Base-by-base conservation (phyloP, 331 rosid genomes). In the Malus hybrid region DNA sequence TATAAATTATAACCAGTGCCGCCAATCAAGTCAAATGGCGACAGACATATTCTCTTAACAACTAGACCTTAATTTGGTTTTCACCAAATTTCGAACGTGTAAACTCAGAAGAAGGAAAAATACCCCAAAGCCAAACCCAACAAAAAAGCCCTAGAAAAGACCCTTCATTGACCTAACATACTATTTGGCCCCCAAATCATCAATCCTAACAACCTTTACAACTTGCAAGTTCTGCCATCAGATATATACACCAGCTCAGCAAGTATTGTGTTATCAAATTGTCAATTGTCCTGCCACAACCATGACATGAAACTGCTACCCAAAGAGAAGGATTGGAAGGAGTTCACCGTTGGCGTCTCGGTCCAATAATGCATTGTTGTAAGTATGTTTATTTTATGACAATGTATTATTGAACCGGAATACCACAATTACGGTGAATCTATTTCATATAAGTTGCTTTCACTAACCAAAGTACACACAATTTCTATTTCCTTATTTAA, bases 331-430 rank as follows among this genome's bases (percentile, higher is more conserved):
- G 20, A 15, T 16, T 16, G 57, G 20, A 16, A 52, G 1, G 20
- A 2, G 20, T 52, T 52, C 9, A 18, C 9, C 0, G 0, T 2
- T 7, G 4, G 1, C 10, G 3, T 52, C 18, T 52, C 0, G 0
- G 4, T 1, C 10, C 9, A 52, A 52, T 52, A 2, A 52, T 16
- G 0, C 20, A 2, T 16, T 52, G 9, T 16, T 1, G 18, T 52
- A 16, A 15, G 10, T 16, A 52, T 15, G 0, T 52, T 52, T 52
- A 15, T 15, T 3, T 52, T 16, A 52, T 52, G 7, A 16, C 0
- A 9, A 15, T 52, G 10, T 6, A 52, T 52, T 52, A 39, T 39
- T 39, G 46, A 39, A 39, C 12, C 1, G 46, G 12, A 39, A 39
- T 3, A 39, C 12, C 44, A 39, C 12, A 39, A 39, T 39, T 0